phyloP scores from a whole-genome alignment of 768 basidiomycete species.

The Galerina sulciceps region DNA sequence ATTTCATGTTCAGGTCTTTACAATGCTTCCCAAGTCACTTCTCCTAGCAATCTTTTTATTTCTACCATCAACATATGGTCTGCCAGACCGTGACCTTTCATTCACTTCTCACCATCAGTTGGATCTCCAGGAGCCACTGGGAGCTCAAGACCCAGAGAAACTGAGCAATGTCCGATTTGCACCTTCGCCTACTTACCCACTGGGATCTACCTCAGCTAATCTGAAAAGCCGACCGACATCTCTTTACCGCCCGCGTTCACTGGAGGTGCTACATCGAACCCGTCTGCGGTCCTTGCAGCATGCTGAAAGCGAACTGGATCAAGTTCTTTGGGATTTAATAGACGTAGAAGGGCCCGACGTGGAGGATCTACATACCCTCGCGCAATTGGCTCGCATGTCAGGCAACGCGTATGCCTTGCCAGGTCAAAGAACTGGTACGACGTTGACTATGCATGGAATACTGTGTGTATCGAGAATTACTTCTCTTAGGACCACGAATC shows the following conservation, averaged over 20 bases:
- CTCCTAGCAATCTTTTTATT: slow-evolving; percentile 21
- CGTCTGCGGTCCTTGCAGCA: slow-evolving; percentile 54
- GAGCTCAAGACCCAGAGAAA: background rate
- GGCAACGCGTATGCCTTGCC: slow-evolving; percentile 88
- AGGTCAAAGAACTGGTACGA: slow-evolving; percentile 82
- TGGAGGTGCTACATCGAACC: slow-evolving; percentile 52
- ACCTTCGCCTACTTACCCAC: slow-evolving; percentile 16
- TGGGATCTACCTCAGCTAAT: slow-evolving; percentile 15
- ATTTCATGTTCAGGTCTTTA: slow-evolving; percentile 3
- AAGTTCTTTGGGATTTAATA: slow-evolving; percentile 68
- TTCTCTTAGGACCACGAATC: slow-evolving; percentile 13
- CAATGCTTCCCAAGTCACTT: slow-evolving; percentile 22
- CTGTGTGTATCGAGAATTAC: slow-evolving; percentile 28
- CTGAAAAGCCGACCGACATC: slow-evolving; percentile 57
- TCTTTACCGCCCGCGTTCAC: slow-evolving; percentile 63
- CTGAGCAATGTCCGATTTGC: slow-evolving; percentile 10
- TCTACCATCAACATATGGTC: slow-evolving; percentile 10
- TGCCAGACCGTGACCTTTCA: slow-evolving; percentile 11
- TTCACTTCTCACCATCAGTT: slow-evolving; percentile 26
- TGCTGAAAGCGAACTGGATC: slow-evolving; percentile 46
- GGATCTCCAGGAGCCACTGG: background rate
- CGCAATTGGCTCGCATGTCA: slow-evolving; percentile 84
- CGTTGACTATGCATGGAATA: slow-evolving; percentile 76
- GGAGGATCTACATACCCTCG: slow-evolving; percentile 76
- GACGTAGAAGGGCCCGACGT: slow-evolving; percentile 78